Evolutionary conservation across 2,329 filamentous ascomycete species (phyloP).

Genomic region (Aspergillus pseudoglaucus): DNA sequence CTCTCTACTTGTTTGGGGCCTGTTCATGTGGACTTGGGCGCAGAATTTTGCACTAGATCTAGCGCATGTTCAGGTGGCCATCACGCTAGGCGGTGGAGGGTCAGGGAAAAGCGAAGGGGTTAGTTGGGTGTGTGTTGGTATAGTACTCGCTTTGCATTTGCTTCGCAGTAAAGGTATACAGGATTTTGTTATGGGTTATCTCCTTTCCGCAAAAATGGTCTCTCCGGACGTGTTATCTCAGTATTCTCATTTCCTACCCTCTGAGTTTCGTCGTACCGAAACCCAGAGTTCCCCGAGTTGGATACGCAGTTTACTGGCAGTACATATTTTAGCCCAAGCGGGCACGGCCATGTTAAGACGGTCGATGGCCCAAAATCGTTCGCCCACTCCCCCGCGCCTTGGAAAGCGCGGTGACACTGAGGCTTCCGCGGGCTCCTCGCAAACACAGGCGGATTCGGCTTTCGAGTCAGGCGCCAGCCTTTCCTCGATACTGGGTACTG

Average conservation of each 20-base stretch:
- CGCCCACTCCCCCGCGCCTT: constrained; percentile 33
- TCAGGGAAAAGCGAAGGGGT: constrained; percentile 42
- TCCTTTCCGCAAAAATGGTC: constrained; percentile 40
- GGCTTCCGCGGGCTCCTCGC: constrained; percentile 36
- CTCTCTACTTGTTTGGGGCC: constrained; percentile 70
- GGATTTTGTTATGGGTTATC: constrained; percentile 44
- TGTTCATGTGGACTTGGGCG: constrained; percentile 78
- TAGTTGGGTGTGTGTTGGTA: constrained; percentile 40
- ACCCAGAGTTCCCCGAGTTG: constrained; percentile 39
- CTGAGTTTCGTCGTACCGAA: constrained; percentile 38
- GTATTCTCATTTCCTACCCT: constrained; percentile 38
- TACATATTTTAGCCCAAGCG: constrained; percentile 45
- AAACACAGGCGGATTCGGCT: constrained; percentile 36
- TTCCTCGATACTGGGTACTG: constrained; percentile 33
- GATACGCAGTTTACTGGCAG: constrained; percentile 42
- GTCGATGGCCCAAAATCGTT: constrained; percentile 40
- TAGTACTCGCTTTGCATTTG: constrained; percentile 41
- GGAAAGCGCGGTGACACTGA: constrained; percentile 42
- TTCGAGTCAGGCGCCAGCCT: constrained; percentile 39
- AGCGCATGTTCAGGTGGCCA: constrained; percentile 86
- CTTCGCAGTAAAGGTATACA: constrained; percentile 41
- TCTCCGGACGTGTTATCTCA: constrained; percentile 37
- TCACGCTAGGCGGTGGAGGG: constrained; percentile 77
- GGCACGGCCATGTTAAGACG: constrained; percentile 43
- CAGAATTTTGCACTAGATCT: constrained; percentile 85